Base-by-base conservation (phyloP, 495 filamentous ascomycete species). In the Hypoxylon trugodes region DNA sequence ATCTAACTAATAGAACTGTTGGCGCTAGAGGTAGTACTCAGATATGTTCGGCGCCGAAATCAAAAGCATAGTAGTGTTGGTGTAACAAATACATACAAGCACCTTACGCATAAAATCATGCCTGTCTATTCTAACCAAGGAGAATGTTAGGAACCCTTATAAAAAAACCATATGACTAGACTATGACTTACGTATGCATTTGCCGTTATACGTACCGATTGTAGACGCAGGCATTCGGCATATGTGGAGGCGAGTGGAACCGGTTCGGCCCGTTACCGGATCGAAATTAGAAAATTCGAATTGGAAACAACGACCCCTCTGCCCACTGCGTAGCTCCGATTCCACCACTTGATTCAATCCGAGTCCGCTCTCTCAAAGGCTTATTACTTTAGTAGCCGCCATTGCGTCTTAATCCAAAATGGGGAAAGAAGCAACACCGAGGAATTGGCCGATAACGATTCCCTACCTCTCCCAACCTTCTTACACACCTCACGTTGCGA, bases 371-470 rank as follows among this genome's bases (percentile, higher is more conserved):
- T 30, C 16, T 1, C n/a, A 18, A 32, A 28, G 7, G 7, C 4
- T 19, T 33, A 35, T 18, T 6, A 19, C 25, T 15, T 6, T 3
- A 12, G n/a, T 15, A 19, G 12, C 6, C 32, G 5, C 1, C 25
- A 47, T 19, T 15, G 21, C 6, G n/a, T 26, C 12, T 9, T 26
- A 9, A 7, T 16, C 33, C 22, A 25, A 48, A 33, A 72, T 73
- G 70, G 62, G 61, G 25, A 73, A 67, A 58, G 43, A 61, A 13
- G 8, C 43, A 4, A 15, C 32, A 25, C 84, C 85, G 1, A 76
- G 74, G 61, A 84, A 84, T 68, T 90, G 88, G 88, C 87, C 88
- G 6, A 9, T 70, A 3, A 50, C 74, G 26, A 60, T 86, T 36
- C 69, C 76, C 1, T 90, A 88, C 69, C 76, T 90, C 28, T 77